phyloP scores from a whole-genome alignment of 1,284 basidiomycete species.

The Apiotrichum montevideense region DNA sequence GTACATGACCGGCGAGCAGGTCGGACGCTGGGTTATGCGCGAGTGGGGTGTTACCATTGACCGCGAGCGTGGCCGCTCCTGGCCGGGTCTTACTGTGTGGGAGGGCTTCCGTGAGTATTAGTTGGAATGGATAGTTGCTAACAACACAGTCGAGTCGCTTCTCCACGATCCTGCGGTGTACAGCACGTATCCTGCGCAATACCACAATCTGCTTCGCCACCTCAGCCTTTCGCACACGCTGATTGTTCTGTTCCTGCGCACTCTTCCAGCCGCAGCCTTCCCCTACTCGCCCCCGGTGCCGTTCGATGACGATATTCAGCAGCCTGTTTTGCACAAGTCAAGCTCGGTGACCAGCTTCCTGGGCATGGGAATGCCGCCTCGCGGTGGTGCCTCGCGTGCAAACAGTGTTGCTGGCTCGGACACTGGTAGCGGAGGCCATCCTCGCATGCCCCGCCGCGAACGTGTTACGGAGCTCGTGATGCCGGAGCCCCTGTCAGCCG shows the following conservation, averaged over 20 bases:
- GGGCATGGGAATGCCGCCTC: constrained; percentile 1
- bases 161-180: constrained; percentile 43
- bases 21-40: constrained; percentile 43
- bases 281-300: constrained; percentile 38
- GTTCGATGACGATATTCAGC: constrained; percentile 40
- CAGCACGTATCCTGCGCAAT: constrained; percentile 42
- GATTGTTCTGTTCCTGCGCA: constrained; percentile 43
- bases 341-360: constrained; percentile 27
- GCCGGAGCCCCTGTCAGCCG: constrained; percentile 41
- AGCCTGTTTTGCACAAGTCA: constrained; percentile 25
- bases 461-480: constrained; percentile 45
- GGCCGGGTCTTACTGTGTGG: constrained; percentile 47
- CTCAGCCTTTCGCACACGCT: constrained; percentile 44
- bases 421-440: constrained; percentile 7
- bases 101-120: constrained; percentile 45
- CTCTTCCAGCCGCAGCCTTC: constrained; percentile 33
- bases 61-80: constrained; percentile 28
- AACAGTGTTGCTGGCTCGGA: constrained; percentile 31
- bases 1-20: constrained; percentile 39
- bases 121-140: neutral
- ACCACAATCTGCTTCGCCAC: constrained; percentile 41
- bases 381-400: constrained; percentile 24
- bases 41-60: constrained; percentile 41
- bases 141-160: constrained; percentile 41
- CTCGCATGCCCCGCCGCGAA: constrained; percentile 35